Evolutionary conservation across 345 rosid genomes (phyloP).

Genomic region (Boechera divaricarpa): DNA sequence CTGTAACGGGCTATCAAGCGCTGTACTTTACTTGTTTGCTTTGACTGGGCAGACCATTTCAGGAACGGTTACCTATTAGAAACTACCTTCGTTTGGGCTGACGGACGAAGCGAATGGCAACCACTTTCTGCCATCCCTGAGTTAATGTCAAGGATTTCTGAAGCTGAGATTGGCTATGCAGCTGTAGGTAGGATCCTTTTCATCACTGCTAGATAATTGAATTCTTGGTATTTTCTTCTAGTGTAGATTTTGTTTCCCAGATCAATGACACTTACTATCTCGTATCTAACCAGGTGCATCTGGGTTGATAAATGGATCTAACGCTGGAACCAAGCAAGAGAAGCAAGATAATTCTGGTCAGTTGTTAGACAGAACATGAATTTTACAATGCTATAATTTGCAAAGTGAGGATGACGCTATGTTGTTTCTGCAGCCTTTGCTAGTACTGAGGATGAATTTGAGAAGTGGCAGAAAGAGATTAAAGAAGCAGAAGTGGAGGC

Average conservation of each 20-base stretch:
- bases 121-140: constrained; percentile 75
- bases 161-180: constrained; percentile 41
- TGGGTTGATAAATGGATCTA: constrained; percentile 38
- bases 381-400: not conserved
- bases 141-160: constrained; percentile 58
- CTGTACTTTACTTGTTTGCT: constrained; percentile 55
- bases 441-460: constrained; percentile 71
- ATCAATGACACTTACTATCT: constrained; percentile 24
- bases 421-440: constrained; percentile 53
- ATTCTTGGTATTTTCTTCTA: not conserved
- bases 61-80: constrained; percentile 70
- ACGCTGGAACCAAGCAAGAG: constrained; percentile 34
- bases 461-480: constrained; percentile 89
- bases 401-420: constrained; percentile 33
- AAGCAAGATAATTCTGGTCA: constrained; percentile 35
- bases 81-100: constrained; percentile 81
- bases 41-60: constrained; percentile 84
- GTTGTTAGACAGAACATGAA: constrained; percentile 18
- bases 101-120: constrained; percentile 87
- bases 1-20: constrained; percentile 54
- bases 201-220: not conserved
- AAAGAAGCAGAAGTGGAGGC: constrained; percentile 72
- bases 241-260: constrained; percentile 11
- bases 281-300: constrained; percentile 24
- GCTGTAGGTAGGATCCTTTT: constrained; percentile 51